Evolutionary conservation across 805 yeast species (phyloP).

Genomic region (Hemisphaericaspora nanyangensis): DNA sequence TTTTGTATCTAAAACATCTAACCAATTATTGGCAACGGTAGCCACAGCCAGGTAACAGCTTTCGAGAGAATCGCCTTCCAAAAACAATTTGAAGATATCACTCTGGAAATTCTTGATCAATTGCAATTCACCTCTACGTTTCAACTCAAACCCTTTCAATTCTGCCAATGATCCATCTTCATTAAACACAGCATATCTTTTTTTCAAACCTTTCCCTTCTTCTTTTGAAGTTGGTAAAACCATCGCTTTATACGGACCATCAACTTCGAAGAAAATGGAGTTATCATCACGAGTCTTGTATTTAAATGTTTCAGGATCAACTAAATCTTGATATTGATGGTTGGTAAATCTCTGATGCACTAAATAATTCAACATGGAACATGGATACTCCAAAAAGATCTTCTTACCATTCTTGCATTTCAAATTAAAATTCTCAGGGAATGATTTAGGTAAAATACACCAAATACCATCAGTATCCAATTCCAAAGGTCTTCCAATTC

Average conservation of each 20-base stretch:
- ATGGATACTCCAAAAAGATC: conserved; percentile 80
- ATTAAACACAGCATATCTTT: conserved; percentile 95
- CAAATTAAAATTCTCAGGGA: conserved; percentile 84
- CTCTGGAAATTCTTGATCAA: conserved; percentile 92
- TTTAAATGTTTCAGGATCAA: conserved; percentile 61
- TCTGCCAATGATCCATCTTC: conserved; percentile 93
- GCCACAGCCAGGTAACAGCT: conserved; percentile 88
- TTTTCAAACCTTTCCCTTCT: conserved; percentile 94
- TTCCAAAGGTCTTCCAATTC: conserved; percentile 92
- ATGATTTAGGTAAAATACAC: conserved; percentile 93
- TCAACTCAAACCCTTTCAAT: conserved; percentile 92
- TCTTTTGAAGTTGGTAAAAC: conserved; percentile 94
- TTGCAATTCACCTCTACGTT: conserved; percentile 94
- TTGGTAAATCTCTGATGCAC: conserved; percentile 92
- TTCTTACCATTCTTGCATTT: conserved; percentile 74
- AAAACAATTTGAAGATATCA: conserved; percentile 85
- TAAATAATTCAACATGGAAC: conserved; percentile 90
- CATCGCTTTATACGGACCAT: conserved; percentile 98
- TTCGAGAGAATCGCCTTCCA: conserved; percentile 78
- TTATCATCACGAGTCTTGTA: conserved; percentile 84
- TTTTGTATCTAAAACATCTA: conserved; percentile 84
- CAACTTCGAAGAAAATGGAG: conserved; percentile 95
- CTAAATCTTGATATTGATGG: conserved; percentile 86
- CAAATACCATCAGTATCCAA: conserved; percentile 99
- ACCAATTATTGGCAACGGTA: conserved; percentile 90